Evolutionary conservation across 1,139 yeast genomes (phyloP).

Genomic region (Taphrina betulina): DNA sequence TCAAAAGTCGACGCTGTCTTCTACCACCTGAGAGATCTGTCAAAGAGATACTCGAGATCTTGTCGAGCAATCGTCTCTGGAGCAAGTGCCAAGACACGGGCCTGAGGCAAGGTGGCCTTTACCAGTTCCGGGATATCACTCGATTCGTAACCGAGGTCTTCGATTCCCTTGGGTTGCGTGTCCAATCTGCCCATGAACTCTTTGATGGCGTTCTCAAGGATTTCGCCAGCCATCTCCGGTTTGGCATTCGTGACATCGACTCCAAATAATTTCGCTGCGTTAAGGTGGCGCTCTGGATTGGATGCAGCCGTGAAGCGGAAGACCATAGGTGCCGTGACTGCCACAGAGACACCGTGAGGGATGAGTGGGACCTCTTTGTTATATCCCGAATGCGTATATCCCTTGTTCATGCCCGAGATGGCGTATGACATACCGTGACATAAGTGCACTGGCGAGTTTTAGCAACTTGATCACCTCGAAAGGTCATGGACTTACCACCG

Average conservation of each 20-base stretch:
- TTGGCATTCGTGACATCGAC: constrained; percentile 46
- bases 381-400: constrained; percentile 47
- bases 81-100: constrained; percentile 46
- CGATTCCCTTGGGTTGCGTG: constrained; percentile 46
- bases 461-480: too few species aligned
- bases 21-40: constrained; percentile 30
- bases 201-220: constrained; percentile 45
- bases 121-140: constrained; percentile 45
- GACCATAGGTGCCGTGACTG: constrained; percentile 49
- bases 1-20: too few species aligned
- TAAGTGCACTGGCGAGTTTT: constrained; percentile 48
- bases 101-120: constrained; percentile 48
- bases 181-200: constrained; percentile 46
- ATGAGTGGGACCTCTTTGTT: constrained; percentile 47
- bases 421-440: constrained; percentile 50
- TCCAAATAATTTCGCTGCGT: constrained; percentile 47
- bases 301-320: constrained; percentile 47
- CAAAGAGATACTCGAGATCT: constrained; percentile 40
- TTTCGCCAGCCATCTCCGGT: constrained; percentile 47
- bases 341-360: constrained; percentile 49
- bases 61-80: constrained; percentile 43
- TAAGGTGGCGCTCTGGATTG: constrained; percentile 48
- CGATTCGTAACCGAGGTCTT: constrained; percentile 44
- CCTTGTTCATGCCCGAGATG: constrained; percentile 46
- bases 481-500: too few species aligned